phyloP scores from a whole-genome alignment of 805 yeast species.

The Candida nitratophila region DNA sequence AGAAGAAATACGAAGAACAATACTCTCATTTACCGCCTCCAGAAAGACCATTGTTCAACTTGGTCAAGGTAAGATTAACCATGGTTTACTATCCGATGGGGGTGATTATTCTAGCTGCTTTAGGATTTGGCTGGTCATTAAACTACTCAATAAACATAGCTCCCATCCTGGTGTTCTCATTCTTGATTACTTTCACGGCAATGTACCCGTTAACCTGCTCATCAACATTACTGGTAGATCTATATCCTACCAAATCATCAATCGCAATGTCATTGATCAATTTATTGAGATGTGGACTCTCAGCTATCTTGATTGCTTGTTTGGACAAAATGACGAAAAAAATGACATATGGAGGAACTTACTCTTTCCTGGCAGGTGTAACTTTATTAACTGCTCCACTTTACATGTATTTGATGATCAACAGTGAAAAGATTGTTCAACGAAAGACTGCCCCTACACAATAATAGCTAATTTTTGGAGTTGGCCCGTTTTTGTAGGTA shows the following conservation, averaged over 20 bases:
- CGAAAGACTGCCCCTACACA: not conserved
- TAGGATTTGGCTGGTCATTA: slow-evolving; percentile 73
- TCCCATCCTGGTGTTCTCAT: slow-evolving; percentile 51
- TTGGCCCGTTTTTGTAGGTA: too few relatives aligned
- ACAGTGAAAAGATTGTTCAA: not conserved
- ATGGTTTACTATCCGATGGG: slow-evolving; percentile 35
- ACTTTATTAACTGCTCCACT: not conserved
- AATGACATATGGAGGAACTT: slow-evolving; percentile 70
- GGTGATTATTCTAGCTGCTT: slow-evolving; percentile 29
- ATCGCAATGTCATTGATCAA: slow-evolving; percentile 71
- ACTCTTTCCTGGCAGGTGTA: slow-evolving; percentile 56
- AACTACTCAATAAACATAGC: slow-evolving; percentile 39
- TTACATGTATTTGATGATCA: not conserved
- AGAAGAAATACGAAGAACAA: slow-evolving; percentile 22
- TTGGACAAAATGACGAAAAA: slow-evolving; percentile 49
- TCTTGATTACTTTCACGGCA: slow-evolving; percentile 50
- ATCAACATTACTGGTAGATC: slow-evolving; percentile 67
- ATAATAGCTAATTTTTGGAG: too few relatives aligned
- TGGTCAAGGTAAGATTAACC: slow-evolving; percentile 48
- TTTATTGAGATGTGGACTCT: slow-evolving; percentile 62
- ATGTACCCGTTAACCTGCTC: slow-evolving; percentile 51
- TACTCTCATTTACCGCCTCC: slow-evolving; percentile 3
- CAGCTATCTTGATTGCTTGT: slow-evolving; percentile 66
- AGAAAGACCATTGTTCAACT: slow-evolving; percentile 38
- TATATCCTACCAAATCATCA: slow-evolving; percentile 64